A percentile compares a stretch with the other conserved stretches of the same genome.
phyloP scores from a whole-genome alignment of 2,329 filamentous ascomycete genomes.

The Zasmidium citrigriseum region DNA sequence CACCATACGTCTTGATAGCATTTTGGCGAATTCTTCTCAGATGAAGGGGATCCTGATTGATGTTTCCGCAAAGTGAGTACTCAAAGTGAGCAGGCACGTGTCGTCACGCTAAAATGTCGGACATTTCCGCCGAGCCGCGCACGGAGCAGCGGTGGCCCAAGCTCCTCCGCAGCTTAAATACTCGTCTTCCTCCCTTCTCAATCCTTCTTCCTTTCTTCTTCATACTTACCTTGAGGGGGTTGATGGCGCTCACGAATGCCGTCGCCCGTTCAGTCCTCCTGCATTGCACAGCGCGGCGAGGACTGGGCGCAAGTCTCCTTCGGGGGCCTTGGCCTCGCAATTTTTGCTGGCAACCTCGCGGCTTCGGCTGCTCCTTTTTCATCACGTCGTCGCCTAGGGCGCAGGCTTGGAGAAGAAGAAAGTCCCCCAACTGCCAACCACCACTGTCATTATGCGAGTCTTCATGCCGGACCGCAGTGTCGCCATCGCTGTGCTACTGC shows the following conservation, averaged over 20 bases:
- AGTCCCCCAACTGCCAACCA: not conserved
- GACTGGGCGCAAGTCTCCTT: not conserved
- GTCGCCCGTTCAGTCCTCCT: not conserved
- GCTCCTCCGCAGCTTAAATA: too few species aligned
- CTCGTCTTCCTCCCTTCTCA: too few species aligned
- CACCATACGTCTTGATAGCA: slow-evolving; percentile 50
- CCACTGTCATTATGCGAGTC: too few species aligned
- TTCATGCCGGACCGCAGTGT: too few species aligned
- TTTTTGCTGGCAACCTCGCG: not conserved
- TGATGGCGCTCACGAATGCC: not conserved
- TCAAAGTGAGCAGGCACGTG: not conserved
- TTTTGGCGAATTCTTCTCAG: slow-evolving; percentile 11
- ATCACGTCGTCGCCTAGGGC: not conserved
- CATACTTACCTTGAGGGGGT: not conserved
- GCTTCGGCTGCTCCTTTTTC: not conserved
- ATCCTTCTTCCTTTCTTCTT: too few species aligned
- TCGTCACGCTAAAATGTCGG: not conserved
- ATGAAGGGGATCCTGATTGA: too few species aligned
- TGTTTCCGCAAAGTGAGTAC: too few species aligned
- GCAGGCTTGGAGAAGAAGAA: not conserved
- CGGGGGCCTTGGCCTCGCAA: not conserved
- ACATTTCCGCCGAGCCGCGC: too few species aligned
- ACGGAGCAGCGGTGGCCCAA: too few species aligned
- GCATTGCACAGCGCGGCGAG: not conserved
- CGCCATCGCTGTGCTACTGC: too few species aligned